Evolutionary conservation across 2,329 filamentous ascomycete species (phyloP).

Genomic region (Curvularia lunata): DNA sequence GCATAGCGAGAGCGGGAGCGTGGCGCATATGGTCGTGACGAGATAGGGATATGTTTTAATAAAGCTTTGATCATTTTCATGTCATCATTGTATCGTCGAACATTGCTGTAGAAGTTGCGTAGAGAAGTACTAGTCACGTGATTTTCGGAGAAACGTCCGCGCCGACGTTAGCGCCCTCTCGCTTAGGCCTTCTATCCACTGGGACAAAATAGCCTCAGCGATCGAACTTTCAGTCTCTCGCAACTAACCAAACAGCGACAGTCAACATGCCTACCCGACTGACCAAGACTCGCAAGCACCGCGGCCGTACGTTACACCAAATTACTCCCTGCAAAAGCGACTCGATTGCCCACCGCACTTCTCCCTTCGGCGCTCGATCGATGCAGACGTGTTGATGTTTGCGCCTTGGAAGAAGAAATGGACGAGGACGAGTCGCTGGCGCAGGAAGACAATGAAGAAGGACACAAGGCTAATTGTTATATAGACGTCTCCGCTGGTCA

Average conservation of each 20-base stretch:
- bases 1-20: conserved; percentile 35
- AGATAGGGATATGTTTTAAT: conserved; percentile 14
- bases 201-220: conserved; percentile 8
- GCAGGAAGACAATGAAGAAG: too few species aligned
- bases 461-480: neutral
- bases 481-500: conserved; percentile 60
- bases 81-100: too few species aligned
- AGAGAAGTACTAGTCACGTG: conserved; percentile 4
- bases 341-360: neutral
- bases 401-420: conserved; percentile 1
- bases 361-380: neutral
- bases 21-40: conserved; percentile 12
- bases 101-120: too few species aligned
- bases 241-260: conserved; percentile 39
- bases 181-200: conserved; percentile 26
- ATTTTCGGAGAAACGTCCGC: conserved; percentile 2
- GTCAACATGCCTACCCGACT: conserved; percentile 43
- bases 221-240: conserved; percentile 15
- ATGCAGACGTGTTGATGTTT: neutral
- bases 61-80: neutral
- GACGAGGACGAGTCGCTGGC: neutral
- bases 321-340: neutral
- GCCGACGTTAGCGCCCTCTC: conserved; percentile 18
- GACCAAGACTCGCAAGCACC: conserved; percentile 55
- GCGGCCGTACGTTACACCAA: conserved; percentile 68